These are phyloP conservation scores for Fraxinus albicans DNA, from an alignment of 305 asterid species.

Conservation along the genomic window DNA sequence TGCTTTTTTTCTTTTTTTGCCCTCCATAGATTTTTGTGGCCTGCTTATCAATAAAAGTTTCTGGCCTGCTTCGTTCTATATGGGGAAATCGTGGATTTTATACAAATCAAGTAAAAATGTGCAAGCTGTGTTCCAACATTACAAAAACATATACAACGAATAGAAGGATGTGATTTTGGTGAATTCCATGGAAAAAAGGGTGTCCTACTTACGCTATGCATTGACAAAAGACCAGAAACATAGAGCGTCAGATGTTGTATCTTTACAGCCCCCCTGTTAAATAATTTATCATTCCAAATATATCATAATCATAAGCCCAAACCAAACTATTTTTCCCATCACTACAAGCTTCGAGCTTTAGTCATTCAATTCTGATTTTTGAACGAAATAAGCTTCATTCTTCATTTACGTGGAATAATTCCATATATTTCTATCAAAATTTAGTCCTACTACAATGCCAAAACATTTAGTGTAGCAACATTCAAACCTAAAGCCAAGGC, in stretches of 20 bases:
- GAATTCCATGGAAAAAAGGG: neutral
- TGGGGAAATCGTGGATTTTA: neutral
- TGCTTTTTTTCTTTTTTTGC: too few relatives aligned
- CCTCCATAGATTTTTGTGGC: too few relatives aligned
- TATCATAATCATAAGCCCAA: neutral
- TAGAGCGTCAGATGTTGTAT: neutral
- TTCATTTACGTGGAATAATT: neutral
- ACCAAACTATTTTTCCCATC: neutral
- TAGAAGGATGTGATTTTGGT: neutral
- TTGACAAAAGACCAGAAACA: neutral
- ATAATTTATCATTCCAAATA: neutral
- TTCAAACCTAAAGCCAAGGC: conserved; percentile 14
- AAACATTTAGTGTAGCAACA: neutral
- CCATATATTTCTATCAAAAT: neutral
- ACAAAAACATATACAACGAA: neutral
- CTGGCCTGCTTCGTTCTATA: neutral
- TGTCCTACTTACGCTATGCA: neutral
- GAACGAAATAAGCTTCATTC: neutral
- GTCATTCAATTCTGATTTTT: neutral
- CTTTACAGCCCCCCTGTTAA: neutral
- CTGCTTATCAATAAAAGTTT: neutral
- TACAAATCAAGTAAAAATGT: neutral
- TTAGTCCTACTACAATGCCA: neutral
- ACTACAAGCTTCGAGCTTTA: neutral
- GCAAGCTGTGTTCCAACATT: neutral